phyloP scores from a whole-genome alignment of 2,329 filamentous ascomycete genomes.

The Clarireedia paspali region DNA sequence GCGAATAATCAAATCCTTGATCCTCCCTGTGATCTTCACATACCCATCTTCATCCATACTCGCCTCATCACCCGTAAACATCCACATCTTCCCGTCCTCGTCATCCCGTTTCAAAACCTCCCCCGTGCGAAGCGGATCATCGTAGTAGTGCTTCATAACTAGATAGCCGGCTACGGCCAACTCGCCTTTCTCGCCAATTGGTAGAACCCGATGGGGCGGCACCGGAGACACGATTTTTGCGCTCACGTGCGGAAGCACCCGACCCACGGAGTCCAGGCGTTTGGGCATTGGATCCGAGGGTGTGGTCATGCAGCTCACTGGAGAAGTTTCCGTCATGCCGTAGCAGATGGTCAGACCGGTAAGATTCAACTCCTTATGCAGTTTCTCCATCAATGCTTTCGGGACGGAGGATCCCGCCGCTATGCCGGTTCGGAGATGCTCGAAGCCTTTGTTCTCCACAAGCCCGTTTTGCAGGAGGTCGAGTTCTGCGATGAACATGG shows the following conservation, averaged over 20 bases:
- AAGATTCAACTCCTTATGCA: conserved; percentile 69
- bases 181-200: conserved; percentile 65
- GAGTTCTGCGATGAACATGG: conserved; percentile 88
- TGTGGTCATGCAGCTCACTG: conserved; percentile 57
- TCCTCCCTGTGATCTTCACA: conserved; percentile 79
- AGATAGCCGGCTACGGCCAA: conserved; percentile 77
- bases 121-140: conserved; percentile 59
- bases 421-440: conserved; percentile 77
- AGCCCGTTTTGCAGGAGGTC: conserved; percentile 58
- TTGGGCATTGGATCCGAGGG: conserved; percentile 60
- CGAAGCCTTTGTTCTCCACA: conserved; percentile 41
- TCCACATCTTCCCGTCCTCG: conserved; percentile 51
- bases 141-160: conserved; percentile 87
- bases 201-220: conserved; percentile 52
- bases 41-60: conserved; percentile 77
- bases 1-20: conserved; percentile 93
- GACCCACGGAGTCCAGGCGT: conserved; percentile 63
- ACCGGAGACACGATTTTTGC: conserved; percentile 68
- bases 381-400: conserved; percentile 66
- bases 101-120: conserved; percentile 51
- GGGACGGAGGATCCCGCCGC: conserved; percentile 84
- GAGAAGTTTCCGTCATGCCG: conserved; percentile 33
- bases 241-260: conserved; percentile 72
- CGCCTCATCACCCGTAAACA: conserved; percentile 90
- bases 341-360: conserved; percentile 87